These are phyloP conservation scores for Euphrasia confusa DNA, from an alignment of 257 asterid genomes.

Conservation along the genomic window DNA sequence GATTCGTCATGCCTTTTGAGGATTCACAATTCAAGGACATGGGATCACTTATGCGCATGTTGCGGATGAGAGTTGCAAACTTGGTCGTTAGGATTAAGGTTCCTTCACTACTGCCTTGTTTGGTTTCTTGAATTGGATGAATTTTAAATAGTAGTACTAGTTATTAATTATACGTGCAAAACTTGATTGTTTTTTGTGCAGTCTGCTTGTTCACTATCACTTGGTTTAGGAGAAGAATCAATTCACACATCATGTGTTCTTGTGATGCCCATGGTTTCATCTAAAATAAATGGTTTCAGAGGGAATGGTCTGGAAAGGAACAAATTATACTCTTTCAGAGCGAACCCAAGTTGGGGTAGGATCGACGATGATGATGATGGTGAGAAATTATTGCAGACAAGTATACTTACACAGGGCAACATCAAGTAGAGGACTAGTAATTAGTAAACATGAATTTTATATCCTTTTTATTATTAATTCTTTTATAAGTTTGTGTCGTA, in stretches of 20 bases:
- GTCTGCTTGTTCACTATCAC: conserved; percentile 73
- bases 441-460: background rate
- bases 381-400: conserved; percentile 43
- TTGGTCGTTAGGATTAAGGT: conserved; percentile 73
- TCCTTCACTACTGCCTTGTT: conserved; percentile 19
- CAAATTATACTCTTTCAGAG: conserved; percentile 49
- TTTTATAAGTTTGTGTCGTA: background rate
- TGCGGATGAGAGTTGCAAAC: conserved; percentile 48
- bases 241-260: conserved; percentile 76
- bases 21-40: conserved; percentile 65
- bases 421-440: conserved; percentile 33
- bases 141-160: conserved; percentile 9
- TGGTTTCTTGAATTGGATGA: conserved; percentile 9
- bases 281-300: conserved; percentile 85
- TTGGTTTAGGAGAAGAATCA: conserved; percentile 78
- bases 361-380: conserved; percentile 60
- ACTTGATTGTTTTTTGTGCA: conserved; percentile 33
- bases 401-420: conserved; percentile 44
- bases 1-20: conserved; percentile 45
- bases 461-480: background rate
- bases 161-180: conserved; percentile 16
- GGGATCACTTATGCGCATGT: conserved; percentile 46
- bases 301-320: conserved; percentile 49
- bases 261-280: conserved; percentile 96
- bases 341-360: conserved; percentile 60